Base-by-base conservation (phyloP, 2,329 filamentous ascomycete genomes). In the Aureobasidium sp. region DNA sequence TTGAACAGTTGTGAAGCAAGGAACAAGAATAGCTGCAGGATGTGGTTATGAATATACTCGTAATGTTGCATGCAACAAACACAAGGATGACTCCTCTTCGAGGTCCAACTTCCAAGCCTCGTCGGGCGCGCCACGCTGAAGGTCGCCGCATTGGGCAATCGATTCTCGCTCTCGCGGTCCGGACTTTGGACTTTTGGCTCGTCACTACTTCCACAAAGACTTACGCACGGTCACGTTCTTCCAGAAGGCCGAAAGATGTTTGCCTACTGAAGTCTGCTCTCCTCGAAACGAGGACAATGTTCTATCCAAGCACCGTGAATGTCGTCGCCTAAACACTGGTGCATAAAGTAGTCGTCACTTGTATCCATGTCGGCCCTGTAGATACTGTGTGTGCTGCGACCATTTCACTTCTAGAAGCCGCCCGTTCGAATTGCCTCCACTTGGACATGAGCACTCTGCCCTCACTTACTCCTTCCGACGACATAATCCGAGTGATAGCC, bases 211-310 rank as follows among this genome's bases (percentile, higher is more conserved):
- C 34, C 34, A 37, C n/a, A 4, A 10, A 8, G 47, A 47, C n/a
- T 15, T 12, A 37, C 41, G 53, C 53, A 57, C 53, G 53, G 53
- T 57, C 53, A 57, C 53, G 53, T 46, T 57, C 10, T 57, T 57
- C 53, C 53, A 57, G 53, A 57, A 57, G 53, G 53, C 53, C 53
- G 53, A 46, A 46, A 57, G 39, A 57, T 57, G 53, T 57, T 57
- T 57, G 53, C 53, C 53, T 26, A 36, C 27, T 34, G 34, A 46
- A 29, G 51, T n/a, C 51, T 42, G 37, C 51, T 20, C 53, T 46
- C 39, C 39, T 46, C 37, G 23, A 26, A 20, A 23, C 39, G 41
- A 57, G 29, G 27, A 29, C 41, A 57, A 57, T 57, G 51, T 29
- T 17, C 51, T 37, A 23, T 12, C 20, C 26, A 15, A 23, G 51